Conservation (phyloP, 2,329 filamentous ascomycete species). For the Trichoderma guizhouense region DNA sequence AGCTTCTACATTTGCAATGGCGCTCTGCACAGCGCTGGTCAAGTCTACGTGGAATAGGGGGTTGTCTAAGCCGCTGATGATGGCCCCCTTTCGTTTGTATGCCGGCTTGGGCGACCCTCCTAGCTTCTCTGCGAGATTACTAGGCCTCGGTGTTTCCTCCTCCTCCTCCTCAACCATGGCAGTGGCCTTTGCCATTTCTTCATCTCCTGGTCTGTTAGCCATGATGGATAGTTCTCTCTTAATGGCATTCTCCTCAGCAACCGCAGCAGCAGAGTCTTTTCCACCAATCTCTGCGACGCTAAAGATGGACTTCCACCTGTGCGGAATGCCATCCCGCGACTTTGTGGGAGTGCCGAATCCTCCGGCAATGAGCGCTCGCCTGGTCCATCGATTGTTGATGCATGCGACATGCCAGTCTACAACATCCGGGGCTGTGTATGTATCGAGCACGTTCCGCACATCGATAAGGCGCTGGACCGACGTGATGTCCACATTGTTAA, state of each 20-base stretch:
- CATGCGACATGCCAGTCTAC: constrained; percentile 97
- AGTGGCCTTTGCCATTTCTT: constrained; percentile 37
- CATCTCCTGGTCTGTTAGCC: constrained; percentile 26
- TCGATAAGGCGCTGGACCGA: constrained; percentile 91
- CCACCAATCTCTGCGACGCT: constrained; percentile 84
- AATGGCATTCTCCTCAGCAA: constrained; percentile 63
- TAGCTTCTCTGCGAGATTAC: constrained; percentile 21
- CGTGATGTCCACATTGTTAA: constrained; percentile 92
- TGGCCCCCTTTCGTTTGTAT: constrained; percentile 51
- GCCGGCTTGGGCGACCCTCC: constrained; percentile 33
- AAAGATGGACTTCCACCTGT: constrained; percentile 92
- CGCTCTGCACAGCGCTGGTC: constrained; percentile 82
- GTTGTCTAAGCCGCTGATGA: constrained; percentile 81
- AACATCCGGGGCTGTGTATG: constrained; percentile 72
- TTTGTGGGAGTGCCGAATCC: constrained; percentile 81
- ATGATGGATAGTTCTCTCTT: constrained; percentile 32
- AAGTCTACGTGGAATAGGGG: constrained; percentile 94
- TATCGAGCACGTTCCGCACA: constrained; percentile 88
- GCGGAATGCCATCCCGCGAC: constrained; percentile 43
- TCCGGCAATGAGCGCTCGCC: constrained; percentile 79
- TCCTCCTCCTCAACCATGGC: background rate
- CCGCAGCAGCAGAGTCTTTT: constrained; percentile 62
- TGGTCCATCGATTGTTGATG: constrained; percentile 88
- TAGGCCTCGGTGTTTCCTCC: constrained; percentile 1
- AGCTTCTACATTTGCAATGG: constrained; percentile 72